Evolutionary conservation across 495 filamentous ascomycete species (phyloP).

Genomic region (Annulohypoxylon maeteangense): DNA sequence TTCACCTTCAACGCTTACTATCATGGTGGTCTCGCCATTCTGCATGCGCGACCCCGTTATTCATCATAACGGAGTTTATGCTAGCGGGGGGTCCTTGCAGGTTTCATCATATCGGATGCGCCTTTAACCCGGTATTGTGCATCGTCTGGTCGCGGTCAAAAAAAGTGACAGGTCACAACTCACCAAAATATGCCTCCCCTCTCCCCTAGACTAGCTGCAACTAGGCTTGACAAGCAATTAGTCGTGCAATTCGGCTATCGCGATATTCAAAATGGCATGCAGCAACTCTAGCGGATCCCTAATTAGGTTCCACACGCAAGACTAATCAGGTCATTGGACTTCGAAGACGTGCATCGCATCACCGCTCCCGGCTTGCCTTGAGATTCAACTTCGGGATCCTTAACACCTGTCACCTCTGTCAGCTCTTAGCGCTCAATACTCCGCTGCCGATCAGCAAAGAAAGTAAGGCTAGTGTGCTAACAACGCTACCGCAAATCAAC

Average conservation of each 20-base stretch:
- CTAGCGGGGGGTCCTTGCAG: constrained; percentile 46
- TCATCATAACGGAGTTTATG: constrained; percentile 45
- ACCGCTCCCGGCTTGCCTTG: constrained; percentile 18
- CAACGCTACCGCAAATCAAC: constrained; percentile 15
- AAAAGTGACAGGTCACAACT: constrained; percentile 44
- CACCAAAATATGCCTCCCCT: constrained; percentile 15
- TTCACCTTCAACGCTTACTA: constrained; percentile 26
- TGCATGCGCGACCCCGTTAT: constrained; percentile 43
- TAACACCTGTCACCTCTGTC: constrained; percentile 36
- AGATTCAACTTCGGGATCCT: constrained; percentile 24
- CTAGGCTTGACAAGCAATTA: constrained; percentile 33
- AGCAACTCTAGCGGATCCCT: constrained; percentile 35
- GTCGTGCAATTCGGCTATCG: constrained; percentile 45
- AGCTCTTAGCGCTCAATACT: constrained; percentile 25
- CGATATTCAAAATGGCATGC: constrained; percentile 42
- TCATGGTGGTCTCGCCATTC: constrained; percentile 39
- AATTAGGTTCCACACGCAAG: constrained; percentile 25
- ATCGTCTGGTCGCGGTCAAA: constrained; percentile 32
- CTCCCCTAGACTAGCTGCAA: constrained; percentile 25
- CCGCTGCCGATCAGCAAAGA: constrained; percentile 26
- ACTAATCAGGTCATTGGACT: constrained; percentile 35
- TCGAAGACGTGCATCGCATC: constrained; percentile 37
- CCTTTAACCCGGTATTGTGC: constrained; percentile 43
- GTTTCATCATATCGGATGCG: constrained; percentile 41
- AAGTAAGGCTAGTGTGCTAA: constrained; percentile 35